Conservation (phyloP, 2,329 filamentous ascomycete genomes). For the Acrocalymma vagum region DNA sequence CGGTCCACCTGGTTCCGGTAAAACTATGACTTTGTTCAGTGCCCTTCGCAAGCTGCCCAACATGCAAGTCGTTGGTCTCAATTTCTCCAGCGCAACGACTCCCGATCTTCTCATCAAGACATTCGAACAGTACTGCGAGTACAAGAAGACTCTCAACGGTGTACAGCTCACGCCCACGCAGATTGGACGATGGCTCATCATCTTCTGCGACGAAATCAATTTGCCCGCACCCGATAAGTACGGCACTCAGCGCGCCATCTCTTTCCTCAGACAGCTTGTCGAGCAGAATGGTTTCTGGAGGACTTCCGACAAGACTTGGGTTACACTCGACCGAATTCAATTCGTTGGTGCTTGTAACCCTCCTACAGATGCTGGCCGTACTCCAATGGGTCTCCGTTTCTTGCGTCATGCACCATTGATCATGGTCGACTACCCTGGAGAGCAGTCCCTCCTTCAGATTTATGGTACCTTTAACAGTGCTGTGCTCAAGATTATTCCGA, state of each 20-base stretch:
- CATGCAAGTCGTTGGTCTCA: conserved; percentile 98
- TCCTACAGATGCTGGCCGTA: conserved; percentile 95
- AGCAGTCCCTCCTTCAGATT: conserved; percentile 93
- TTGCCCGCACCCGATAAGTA: conserved; percentile 97
- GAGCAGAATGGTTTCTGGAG: conserved; percentile 99
- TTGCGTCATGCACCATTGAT: conserved; percentile 96
- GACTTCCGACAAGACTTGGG: conserved; percentile 96
- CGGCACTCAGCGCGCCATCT: conserved; percentile 95
- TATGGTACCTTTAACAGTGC: conserved; percentile 98
- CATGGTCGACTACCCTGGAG: conserved; percentile 99
- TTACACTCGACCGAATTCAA: conserved; percentile 95
- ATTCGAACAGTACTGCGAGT: conserved; percentile 99
- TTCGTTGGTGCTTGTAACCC: conserved; percentile 99
- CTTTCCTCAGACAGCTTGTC: conserved; percentile 95
- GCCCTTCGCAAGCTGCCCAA: conserved; percentile 95
- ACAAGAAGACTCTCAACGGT: conserved; percentile 97
- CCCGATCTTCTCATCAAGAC: conserved; percentile 98
- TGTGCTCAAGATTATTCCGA: conserved; percentile 94
- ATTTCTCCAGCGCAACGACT: conserved; percentile 98
- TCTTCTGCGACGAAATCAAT: conserved; percentile 99
- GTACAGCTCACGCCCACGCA: conserved; percentile 95
- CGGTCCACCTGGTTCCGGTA: conserved; percentile 96
- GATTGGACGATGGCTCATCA: conserved; percentile 95
- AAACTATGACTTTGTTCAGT: conserved; percentile 99
- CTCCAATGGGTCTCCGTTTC: conserved; percentile 91